Base-by-base conservation (phyloP, 2,329 filamentous ascomycete species). In the Fusarium sp. region DNA sequence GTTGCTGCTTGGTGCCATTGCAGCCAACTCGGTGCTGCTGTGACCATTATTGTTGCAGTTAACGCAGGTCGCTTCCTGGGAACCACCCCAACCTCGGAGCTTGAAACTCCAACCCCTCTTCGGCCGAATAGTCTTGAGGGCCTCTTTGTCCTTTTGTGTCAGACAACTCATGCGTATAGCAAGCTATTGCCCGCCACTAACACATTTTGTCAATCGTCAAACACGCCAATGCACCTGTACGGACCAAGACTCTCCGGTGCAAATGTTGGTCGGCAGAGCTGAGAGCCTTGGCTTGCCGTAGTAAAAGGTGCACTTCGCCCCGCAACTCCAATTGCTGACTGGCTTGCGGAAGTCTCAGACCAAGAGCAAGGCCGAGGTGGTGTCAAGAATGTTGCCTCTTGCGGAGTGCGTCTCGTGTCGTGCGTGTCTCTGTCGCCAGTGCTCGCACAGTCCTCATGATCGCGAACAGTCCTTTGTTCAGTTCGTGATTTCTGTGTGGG, bases 41-140 rank as follows among this genome's bases (percentile, higher is more conserved):
- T 55, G 61, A 61, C 65, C 40, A 50, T 40, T 62, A 46, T 53
- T 43, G 16, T 62, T 47, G 47, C 34, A 34, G 13, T 53, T 40
- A 34, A 46, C 39, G 16, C 50, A 47, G 37, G 30, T 48, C 65
- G 60, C 52, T 48, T 55, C 54, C 27, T 40, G 31, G 55, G 11
- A 34, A 40, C n/a, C 28, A 43, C 68, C 68, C 65, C 63, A 71
- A 61, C 43, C 15, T 52, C 13, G 13, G 31, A 56, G 41, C n/a
- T 60, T 70, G 63, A 70, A 70, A 70, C 67, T 54, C 63, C 59
- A 55, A 40, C 50, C 54, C 57, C 57, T 53, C 63, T 50, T 16
- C 30, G 43, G 13, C 10, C 37, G 51, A 37, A 41, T 15, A 39
- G 18, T n/a, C 16, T 16, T 41, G 44, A 51, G 13, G 23, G 11